Conservation (phyloP, 495 filamentous ascomycete species). For the Penicillium manginii region DNA sequence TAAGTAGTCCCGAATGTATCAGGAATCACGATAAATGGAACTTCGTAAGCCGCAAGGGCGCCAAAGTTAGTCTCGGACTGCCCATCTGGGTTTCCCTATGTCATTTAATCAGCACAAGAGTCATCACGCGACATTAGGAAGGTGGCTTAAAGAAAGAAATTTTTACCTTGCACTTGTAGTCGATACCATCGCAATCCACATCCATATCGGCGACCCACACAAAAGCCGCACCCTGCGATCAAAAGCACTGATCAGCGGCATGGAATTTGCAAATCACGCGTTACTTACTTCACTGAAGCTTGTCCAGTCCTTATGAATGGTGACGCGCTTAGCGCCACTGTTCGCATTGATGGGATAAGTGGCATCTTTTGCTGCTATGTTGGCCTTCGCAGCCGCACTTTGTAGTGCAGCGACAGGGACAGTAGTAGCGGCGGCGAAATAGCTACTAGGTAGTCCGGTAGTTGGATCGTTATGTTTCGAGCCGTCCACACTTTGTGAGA, state of each 20-base stretch:
- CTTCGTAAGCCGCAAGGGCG: slow-evolving; percentile 43
- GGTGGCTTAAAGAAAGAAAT: neutral
- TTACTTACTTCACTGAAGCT: slow-evolving; percentile 26
- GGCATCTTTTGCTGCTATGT: slow-evolving; percentile 24
- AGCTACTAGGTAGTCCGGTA: slow-evolving; percentile 32
- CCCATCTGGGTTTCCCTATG: slow-evolving; percentile 41
- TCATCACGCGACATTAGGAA: neutral
- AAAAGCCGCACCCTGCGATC: slow-evolving; percentile 36
- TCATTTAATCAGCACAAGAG: neutral
- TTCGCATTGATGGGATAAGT: slow-evolving; percentile 31
- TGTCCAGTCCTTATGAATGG: slow-evolving; percentile 41
- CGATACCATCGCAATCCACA: slow-evolving; percentile 44
- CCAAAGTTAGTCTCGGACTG: slow-evolving; percentile 39
- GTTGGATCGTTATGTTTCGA: slow-evolving; percentile 30
- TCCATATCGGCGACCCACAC: slow-evolving; percentile 45
- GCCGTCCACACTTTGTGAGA: slow-evolving; percentile 29
- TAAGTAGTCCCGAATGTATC: slow-evolving; percentile 34
- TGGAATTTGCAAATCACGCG: neutral
- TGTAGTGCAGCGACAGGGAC: slow-evolving; percentile 31
- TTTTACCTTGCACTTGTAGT: slow-evolving; percentile 35
- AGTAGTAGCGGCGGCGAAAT: slow-evolving; percentile 31
- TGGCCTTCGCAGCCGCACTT: slow-evolving; percentile 31
- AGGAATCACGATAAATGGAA: slow-evolving; percentile 44
- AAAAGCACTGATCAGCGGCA: neutral
- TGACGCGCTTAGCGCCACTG: slow-evolving; percentile 21